Evolutionary conservation across 768 basidiomycete genomes (phyloP).

Genomic region (Kwoniella sp.): DNA sequence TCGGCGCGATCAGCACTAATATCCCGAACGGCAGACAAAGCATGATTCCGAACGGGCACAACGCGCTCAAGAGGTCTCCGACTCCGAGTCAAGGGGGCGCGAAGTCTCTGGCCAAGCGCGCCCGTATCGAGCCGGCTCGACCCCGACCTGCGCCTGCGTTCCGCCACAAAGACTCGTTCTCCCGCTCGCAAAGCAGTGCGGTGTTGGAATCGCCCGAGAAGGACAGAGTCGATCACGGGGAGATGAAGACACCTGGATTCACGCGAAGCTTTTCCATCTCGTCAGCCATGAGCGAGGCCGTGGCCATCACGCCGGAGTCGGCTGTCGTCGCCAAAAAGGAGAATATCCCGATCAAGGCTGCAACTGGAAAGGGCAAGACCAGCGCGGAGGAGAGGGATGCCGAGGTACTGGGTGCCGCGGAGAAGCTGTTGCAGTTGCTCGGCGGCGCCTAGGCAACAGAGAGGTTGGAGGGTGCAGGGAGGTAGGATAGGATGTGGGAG

Average conservation of each 20-base stretch:
- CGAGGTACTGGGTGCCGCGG: slow-evolving; percentile 19
- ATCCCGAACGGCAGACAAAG: background rate
- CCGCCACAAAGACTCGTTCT: slow-evolving; percentile 18
- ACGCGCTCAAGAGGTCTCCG: slow-evolving; percentile 1
- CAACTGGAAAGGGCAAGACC: background rate
- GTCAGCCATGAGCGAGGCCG: slow-evolving; percentile 5
- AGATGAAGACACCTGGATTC: slow-evolving; percentile 16
- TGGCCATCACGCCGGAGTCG: slow-evolving; percentile 7
- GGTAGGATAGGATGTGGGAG: too few species aligned
- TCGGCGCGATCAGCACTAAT: slow-evolving; percentile 3
- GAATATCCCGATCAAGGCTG: background rate
- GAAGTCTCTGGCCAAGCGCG: slow-evolving; percentile 2
- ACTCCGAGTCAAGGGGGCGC: background rate
- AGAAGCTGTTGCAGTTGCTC: slow-evolving; percentile 16
- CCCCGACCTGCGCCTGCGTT: slow-evolving; percentile 2
- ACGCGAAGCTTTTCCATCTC: slow-evolving; percentile 11
- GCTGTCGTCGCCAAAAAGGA: slow-evolving; percentile 1
- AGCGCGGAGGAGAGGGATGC: slow-evolving; percentile 5
- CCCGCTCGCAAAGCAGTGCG: slow-evolving; percentile 15
- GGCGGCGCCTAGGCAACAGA: slow-evolving; percentile 8
- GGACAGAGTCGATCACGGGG: background rate
- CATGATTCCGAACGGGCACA: background rate
- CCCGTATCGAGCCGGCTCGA: slow-evolving; percentile 2
- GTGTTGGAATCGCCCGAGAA: slow-evolving; percentile 1
- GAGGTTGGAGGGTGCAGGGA: too few species aligned